Evolutionary conservation across 495 filamentous ascomycete genomes (phyloP).

Genomic region (Talaromyces borbonicus): DNA sequence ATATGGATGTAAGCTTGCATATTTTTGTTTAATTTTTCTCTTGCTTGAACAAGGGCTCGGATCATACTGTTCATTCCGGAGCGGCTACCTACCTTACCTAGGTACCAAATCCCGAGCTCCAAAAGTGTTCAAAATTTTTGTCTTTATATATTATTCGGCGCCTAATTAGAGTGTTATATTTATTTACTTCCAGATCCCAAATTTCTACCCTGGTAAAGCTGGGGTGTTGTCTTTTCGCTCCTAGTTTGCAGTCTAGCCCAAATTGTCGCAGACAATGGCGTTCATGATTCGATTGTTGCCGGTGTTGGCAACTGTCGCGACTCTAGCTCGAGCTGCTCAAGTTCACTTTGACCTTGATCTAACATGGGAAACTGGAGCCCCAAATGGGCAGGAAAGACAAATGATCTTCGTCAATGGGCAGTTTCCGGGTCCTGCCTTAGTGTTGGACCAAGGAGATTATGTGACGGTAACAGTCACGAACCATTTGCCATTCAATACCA

Average conservation of each 20-base stretch:
- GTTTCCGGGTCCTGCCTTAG: slow-evolving; percentile 44
- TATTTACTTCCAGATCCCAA: too few relatives aligned
- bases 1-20: too few relatives aligned
- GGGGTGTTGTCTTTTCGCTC: too few relatives aligned
- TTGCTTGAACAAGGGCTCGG: too few relatives aligned
- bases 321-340: neutral
- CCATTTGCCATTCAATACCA: slow-evolving; percentile 28
- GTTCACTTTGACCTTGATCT: slow-evolving; percentile 25
- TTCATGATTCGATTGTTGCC: neutral
- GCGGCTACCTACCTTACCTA: too few relatives aligned
- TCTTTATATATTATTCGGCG: too few relatives aligned
- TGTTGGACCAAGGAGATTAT: slow-evolving; percentile 46
- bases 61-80: too few relatives aligned
- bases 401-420: slow-evolving; percentile 47
- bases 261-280: neutral
- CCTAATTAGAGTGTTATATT: too few relatives aligned
- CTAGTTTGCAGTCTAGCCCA: neutral
- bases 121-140: too few relatives aligned
- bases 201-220: too few relatives aligned
- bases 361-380: slow-evolving; percentile 28
- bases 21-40: too few relatives aligned
- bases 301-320: neutral
- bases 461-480: slow-evolving; percentile 31
- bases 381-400: slow-evolving; percentile 27
- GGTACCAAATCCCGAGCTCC: too few relatives aligned